These are phyloP conservation scores for Hypericum perforatum DNA, from an alignment of 345 rosid genomes.

Conservation along the genomic window DNA sequence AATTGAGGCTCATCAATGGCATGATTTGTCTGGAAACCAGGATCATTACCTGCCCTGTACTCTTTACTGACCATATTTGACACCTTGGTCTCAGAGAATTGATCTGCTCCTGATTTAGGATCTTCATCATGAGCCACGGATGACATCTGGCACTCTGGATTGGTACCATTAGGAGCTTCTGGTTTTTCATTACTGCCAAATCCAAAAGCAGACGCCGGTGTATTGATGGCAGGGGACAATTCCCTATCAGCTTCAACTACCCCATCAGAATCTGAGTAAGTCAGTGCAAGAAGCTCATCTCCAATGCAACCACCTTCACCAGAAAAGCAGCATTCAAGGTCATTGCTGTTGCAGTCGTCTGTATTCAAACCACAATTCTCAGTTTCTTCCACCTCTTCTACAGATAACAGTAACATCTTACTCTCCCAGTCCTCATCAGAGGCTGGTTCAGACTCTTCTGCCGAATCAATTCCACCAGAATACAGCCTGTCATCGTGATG, in stretches of 20 bases:
- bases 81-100: neutral
- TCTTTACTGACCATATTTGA: neutral
- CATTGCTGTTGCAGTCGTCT: too few species aligned
- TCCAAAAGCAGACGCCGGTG: too few species aligned
- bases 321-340: too few species aligned
- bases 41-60: neutral
- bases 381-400: too few species aligned
- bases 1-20: constrained; percentile 15
- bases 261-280: too few species aligned
- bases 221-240: too few species aligned
- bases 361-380: too few species aligned
- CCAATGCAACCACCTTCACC: too few species aligned
- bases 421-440: constrained; percentile 7
- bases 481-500: constrained; percentile 13
- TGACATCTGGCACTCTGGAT: neutral
- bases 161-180: neutral
- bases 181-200: too few species aligned
- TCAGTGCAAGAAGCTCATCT: too few species aligned
- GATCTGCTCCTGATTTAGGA: neutral
- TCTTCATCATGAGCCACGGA: neutral
- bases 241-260: too few species aligned
- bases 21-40: constrained; percentile 3
- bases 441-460: constrained; percentile 16
- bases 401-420: neutral
- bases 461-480: constrained; percentile 9